phyloP scores from a whole-genome alignment of 257 asterid species.

The Gentiana dahurica region DNA sequence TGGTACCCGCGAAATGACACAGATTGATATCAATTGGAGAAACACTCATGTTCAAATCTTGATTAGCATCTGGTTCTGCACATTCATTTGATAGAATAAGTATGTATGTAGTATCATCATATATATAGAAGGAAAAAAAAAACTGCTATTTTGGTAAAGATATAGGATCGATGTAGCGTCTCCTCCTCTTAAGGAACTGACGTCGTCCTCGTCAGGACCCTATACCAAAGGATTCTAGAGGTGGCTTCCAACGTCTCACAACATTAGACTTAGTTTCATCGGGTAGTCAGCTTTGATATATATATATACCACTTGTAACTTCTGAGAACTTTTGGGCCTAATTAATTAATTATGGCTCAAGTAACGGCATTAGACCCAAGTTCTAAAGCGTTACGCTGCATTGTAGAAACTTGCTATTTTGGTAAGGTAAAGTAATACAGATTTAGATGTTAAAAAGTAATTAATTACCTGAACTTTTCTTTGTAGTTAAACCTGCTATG shows the following conservation, averaged over 20 bases:
- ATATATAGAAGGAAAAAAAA: no score
- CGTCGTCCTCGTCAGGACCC: no score
- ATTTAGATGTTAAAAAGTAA: conserved; percentile 2
- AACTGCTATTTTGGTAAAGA: no score
- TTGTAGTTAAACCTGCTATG: conserved; percentile 47
- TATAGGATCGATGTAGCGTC: no score
- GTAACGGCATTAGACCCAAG: background rate
- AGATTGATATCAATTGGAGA: conserved; percentile 47
- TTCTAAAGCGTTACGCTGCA: background rate
- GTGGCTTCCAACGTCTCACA: no score
- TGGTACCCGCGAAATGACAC: conserved; percentile 55
- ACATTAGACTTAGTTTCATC: no score
- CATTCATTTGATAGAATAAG: background rate
- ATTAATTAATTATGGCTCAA: no score
- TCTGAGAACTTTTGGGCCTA: no score
- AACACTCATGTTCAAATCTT: conserved; percentile 41
- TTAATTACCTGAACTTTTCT: conserved; percentile 52
- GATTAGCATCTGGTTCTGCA: conserved; percentile 39
- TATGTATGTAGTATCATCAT: background rate
- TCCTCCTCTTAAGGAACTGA: no score
- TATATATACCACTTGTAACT: no score
- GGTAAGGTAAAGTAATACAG: background rate
- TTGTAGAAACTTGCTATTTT: background rate
- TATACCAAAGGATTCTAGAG: no score
- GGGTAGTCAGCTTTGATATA: no score